Evolutionary conservation across 495 filamentous ascomycete species (phyloP).

Genomic region (Cetradonia linearis): DNA sequence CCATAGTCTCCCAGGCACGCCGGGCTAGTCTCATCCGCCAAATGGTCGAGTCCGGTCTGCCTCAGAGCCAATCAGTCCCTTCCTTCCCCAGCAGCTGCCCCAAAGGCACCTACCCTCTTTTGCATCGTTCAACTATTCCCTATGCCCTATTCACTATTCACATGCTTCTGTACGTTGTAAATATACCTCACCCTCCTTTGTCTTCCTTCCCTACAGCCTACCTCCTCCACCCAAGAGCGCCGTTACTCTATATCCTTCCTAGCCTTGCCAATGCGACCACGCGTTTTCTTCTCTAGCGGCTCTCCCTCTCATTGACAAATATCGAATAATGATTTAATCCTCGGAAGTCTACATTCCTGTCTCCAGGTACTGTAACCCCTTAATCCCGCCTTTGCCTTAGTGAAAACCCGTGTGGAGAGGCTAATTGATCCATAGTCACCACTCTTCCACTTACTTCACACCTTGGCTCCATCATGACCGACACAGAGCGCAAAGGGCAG

Average conservation of each 20-base stretch:
- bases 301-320: neutral
- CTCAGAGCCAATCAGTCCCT: neutral
- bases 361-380: neutral
- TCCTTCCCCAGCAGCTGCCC: neutral
- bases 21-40: neutral
- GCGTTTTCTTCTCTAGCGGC: neutral
- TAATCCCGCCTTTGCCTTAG: neutral
- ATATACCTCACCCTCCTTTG: neutral
- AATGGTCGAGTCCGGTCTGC: neutral
- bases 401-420: neutral
- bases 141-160: neutral
- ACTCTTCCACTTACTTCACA: neutral
- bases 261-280: neutral
- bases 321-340: neutral
- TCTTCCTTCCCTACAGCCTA: no score
- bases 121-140: no score
- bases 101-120: neutral
- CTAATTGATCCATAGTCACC: neutral
- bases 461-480: neutral
- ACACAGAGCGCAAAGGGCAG: neutral
- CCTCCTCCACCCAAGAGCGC: no score
- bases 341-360: neutral
- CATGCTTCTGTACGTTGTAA: neutral
- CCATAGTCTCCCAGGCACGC: neutral
- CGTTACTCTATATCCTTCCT: neutral